phyloP scores from a whole-genome alignment of 768 basidiomycete genomes.

The Coprinopsis marcescibilis region DNA sequence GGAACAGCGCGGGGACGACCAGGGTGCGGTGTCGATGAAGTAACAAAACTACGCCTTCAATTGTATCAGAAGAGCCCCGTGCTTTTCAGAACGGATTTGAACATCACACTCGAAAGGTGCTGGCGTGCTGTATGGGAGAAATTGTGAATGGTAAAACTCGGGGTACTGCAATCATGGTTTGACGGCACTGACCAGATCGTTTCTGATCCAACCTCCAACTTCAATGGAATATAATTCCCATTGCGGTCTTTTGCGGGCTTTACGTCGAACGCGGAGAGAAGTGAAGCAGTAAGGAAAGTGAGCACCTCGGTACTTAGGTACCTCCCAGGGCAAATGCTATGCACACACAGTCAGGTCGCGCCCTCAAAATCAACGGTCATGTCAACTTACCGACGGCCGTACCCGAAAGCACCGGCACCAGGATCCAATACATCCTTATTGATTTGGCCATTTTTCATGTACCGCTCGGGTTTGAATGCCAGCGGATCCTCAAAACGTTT shows the following conservation, averaged over 20 bases:
- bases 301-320: conserved; percentile 12
- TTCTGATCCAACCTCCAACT: background rate
- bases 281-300: conserved; percentile 10
- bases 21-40: background rate
- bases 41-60: background rate
- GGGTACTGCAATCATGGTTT: background rate
- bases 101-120: background rate
- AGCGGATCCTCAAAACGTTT: conserved; percentile 19
- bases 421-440: conserved; percentile 17
- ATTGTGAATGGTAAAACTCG: background rate
- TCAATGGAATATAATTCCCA: background rate
- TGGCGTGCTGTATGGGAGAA: background rate
- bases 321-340: conserved; percentile 4
- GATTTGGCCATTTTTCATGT: conserved; percentile 20
- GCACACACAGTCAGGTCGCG: background rate
- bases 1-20: too few species aligned
- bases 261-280: conserved; percentile 2
- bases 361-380: background rate
- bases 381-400: conserved; percentile 18
- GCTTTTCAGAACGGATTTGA: background rate
- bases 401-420: conserved; percentile 21
- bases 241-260: background rate
- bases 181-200: background rate
- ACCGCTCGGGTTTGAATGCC: conserved; percentile 23
- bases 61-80: background rate